Base-by-base conservation (phyloP, 352 stramenopile genomes). In the Lagenidium giganteum region DNA sequence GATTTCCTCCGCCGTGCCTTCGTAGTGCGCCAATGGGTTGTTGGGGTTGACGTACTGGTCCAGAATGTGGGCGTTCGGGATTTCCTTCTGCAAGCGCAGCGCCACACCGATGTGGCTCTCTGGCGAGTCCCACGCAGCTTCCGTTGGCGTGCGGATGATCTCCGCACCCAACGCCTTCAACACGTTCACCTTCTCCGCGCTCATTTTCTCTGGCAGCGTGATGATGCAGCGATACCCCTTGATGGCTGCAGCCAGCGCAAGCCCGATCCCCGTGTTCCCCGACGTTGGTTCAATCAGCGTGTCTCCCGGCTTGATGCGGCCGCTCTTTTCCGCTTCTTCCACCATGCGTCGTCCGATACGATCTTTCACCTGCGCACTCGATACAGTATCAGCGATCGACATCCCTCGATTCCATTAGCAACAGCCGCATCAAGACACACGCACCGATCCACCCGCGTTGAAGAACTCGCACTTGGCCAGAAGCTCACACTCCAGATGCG, bases 251-350 rank as follows among this genome's bases (percentile, higher is more conserved):
- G 95, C 90, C 43, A 99, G 85, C 22, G 96, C 95, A 21, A 99
- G 71, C 5, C 93, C 95, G 42, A 99, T 98, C 28, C 95, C 93
- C 18, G 96, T 99, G 64, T 99, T 99, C 32, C 95, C 96, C n/a
- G 82, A 97, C 12, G 96, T 99, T 2, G 95, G 95, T 66, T 99
- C 96, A 36, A 99, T 97, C 17, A 98, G 62, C 24, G 89, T 98
- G 53, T 97, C 89, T 8, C 95, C 95, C 4, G 83, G 79, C 43
- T 95, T 96, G 42, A 99, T 96, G n/a, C 72, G 65, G 7, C 94
- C 94, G 5, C 61, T 62, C 9, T 67, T 63, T 62, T 98, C 94
- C 12, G 95, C 93, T 46, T 97, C 89, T 46, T 96, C 76, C 14
- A 97, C 67, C 87, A 97, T 96, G 45, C 83, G 79, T 52, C 81